These are phyloP conservation scores for Pythium rhizo-oryzae DNA, from an alignment of 352 stramenopile species.

Conservation along the genomic window DNA sequence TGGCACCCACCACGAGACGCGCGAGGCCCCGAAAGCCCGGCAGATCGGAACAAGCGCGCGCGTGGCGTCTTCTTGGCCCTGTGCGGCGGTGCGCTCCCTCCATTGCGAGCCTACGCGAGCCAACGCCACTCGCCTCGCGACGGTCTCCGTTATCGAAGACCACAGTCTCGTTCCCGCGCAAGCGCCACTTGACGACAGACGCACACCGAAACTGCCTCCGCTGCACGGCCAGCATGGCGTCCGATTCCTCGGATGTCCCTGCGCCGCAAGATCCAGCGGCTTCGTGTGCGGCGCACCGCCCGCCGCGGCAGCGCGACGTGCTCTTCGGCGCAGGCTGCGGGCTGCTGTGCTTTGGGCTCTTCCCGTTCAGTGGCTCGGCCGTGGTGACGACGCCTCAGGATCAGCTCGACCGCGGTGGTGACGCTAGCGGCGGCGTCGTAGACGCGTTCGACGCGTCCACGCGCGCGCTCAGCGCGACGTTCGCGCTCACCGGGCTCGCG, in stretches of 20 bases:
- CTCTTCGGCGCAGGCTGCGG: slow-evolving; percentile 36
- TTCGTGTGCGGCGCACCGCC: background rate
- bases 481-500: slow-evolving; percentile 24
- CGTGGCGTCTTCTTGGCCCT: too few species aligned
- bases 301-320: slow-evolving; percentile 30
- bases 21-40: too few species aligned
- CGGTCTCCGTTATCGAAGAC: too few species aligned
- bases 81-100: too few species aligned
- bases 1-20: background rate
- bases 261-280: background rate
- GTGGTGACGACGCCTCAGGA: background rate
- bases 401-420: background rate
- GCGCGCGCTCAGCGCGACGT: slow-evolving; percentile 18
- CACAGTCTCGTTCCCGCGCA: too few species aligned
- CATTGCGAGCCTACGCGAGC: too few species aligned
- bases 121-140: too few species aligned
- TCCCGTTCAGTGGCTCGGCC: slow-evolving; percentile 29
- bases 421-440: background rate
- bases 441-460: slow-evolving; percentile 26
- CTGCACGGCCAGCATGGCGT: too few species aligned
- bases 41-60: too few species aligned
- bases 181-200: too few species aligned
- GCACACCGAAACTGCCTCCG: background rate
- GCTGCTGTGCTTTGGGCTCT: slow-evolving; percentile 34
- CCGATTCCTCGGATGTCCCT: background rate